A percentile compares a stretch with the other conserved stretches of the same genome.
Conservation (phyloP, 2,329 filamentous ascomycete genomes). For the Chaetomiaceae sp. region DNA sequence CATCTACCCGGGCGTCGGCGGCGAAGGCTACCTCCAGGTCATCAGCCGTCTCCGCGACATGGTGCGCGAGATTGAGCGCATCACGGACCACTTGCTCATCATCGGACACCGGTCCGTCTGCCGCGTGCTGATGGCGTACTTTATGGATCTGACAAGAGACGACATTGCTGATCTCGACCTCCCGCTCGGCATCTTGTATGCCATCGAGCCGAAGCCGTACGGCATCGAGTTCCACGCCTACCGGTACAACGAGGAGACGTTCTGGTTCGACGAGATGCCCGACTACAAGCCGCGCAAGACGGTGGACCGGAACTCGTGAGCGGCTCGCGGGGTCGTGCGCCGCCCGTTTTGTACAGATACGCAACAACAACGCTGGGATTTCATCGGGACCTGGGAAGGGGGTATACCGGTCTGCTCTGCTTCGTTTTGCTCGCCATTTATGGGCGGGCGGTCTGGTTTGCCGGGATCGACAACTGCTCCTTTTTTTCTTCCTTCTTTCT, state of each 20-base stretch:
- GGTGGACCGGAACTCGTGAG: slow-evolving; percentile 34
- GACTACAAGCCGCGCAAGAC: slow-evolving; percentile 71
- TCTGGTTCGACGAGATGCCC: slow-evolving; percentile 82
- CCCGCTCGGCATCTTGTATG: slow-evolving; percentile 87
- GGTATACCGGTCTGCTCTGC: not conserved
- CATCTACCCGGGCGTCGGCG: slow-evolving; percentile 91
- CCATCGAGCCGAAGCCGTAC: slow-evolving; percentile 95
- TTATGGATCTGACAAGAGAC: slow-evolving; percentile 84
- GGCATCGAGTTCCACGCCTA: slow-evolving; percentile 97
- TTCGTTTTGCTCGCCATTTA: not conserved
- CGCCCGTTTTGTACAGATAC: not conserved
- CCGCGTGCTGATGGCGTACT: slow-evolving; percentile 90
- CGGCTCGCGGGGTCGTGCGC: slow-evolving; percentile 3
- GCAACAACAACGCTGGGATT: not conserved
- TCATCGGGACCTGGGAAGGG: too few relatives aligned
- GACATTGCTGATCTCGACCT: slow-evolving; percentile 94
- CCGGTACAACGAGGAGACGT: slow-evolving; percentile 71
- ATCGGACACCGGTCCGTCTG: slow-evolving; percentile 91
- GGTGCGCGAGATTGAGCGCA: slow-evolving; percentile 94
- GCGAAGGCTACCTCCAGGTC: slow-evolving; percentile 93
- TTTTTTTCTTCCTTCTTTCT: slow-evolving; percentile 1
- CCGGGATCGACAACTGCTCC: not conserved
- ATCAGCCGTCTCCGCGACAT: slow-evolving; percentile 93
- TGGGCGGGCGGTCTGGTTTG: not conserved
- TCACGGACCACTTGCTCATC: slow-evolving; percentile 90